Conservation (phyloP, 2,329 filamentous ascomycete species). For the Rhynchosporium agropyri region DNA sequence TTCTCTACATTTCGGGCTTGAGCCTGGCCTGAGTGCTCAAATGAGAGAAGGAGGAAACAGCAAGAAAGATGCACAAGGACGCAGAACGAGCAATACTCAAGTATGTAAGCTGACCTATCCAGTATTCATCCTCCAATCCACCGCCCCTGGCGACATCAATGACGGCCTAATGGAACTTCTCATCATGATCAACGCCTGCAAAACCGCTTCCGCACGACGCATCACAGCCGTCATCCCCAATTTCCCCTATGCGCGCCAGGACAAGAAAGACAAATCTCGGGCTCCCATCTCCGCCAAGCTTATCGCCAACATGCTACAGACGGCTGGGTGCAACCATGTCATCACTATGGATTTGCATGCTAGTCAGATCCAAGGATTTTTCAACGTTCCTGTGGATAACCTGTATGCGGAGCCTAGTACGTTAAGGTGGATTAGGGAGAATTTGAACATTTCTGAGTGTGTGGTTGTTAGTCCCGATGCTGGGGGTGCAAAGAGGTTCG, state of each 20-base stretch:
- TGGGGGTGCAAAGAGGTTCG: constrained; percentile 84
- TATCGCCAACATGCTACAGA: constrained; percentile 97
- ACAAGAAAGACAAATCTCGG: constrained; percentile 95
- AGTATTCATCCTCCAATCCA: constrained; percentile 97
- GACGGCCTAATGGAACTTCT: constrained; percentile 97
- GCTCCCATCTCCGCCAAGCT: constrained; percentile 96
- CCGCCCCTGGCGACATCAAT: constrained; percentile 94
- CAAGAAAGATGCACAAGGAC: no score
- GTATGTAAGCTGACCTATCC: constrained; percentile 18
- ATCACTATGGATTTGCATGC: constrained; percentile 97
- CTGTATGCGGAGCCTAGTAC: constrained; percentile 94
- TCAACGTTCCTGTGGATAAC: constrained; percentile 77
- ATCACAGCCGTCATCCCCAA: constrained; percentile 96
- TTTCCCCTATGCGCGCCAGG: constrained; percentile 94
- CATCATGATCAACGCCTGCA: constrained; percentile 97
- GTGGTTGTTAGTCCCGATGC: constrained; percentile 96
- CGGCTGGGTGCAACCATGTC: constrained; percentile 87
- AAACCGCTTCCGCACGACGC: constrained; percentile 79
- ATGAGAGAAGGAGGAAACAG: no score
- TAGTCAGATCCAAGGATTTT: constrained; percentile 93
- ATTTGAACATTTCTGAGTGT: constrained; percentile 77
- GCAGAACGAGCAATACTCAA: no score
- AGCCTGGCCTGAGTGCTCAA: background rate
- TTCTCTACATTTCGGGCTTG: background rate
- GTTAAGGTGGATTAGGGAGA: constrained; percentile 86